Base-by-base conservation (phyloP, 2,329 filamentous ascomycete genomes). In the Teratosphaeria epicoccoides region DNA sequence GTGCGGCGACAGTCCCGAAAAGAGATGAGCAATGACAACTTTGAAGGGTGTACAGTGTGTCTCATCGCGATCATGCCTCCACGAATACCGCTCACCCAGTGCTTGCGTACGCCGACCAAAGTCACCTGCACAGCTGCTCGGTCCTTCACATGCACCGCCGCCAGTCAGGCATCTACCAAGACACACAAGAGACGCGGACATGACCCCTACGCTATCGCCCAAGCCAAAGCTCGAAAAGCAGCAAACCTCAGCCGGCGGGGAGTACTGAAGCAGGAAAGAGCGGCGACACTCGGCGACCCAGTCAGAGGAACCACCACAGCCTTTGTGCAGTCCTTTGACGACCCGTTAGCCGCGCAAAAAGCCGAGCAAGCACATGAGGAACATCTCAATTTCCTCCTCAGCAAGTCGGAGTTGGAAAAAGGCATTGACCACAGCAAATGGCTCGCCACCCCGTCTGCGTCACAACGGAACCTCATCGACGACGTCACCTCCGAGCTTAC, bases 161-260 rank as follows among this genome's bases (percentile, higher is more conserved):
- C 79, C 61, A 80, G 81, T 37, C 71, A 81, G 59, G 79, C 86
- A 53, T 69, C 70, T 49, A 66, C 64, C 1, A 33, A 28, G 17
- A 50, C 49, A 4, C 82, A 82, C 66, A 78, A 80, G 54, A 76
- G 79, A 56, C 79, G 79, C 54, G 82, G 85, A 66, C 80, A 81
- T 65, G 88, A 97, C 62, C 89, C 89, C 0, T 96, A 94, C 66
- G 77, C 84, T 54, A 80, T 85, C 70, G 85, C 85, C 2, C 88
- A 94, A 70, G 83, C 87, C 26, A 81, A 85, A 63, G 87, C 89
- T 66, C 84, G 88, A 56, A 95, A 91, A 70, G 82, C 85, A 10
- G 87, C 85, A 59, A 95, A 95, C 66, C 68, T 91, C 45, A 80
- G 85, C 63, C 82, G 88, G 49, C 88, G 85, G 63, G 76, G 80